Base-by-base conservation (phyloP, 2,329 filamentous ascomycete genomes). In the Dactylellina drechsleri region DNA sequence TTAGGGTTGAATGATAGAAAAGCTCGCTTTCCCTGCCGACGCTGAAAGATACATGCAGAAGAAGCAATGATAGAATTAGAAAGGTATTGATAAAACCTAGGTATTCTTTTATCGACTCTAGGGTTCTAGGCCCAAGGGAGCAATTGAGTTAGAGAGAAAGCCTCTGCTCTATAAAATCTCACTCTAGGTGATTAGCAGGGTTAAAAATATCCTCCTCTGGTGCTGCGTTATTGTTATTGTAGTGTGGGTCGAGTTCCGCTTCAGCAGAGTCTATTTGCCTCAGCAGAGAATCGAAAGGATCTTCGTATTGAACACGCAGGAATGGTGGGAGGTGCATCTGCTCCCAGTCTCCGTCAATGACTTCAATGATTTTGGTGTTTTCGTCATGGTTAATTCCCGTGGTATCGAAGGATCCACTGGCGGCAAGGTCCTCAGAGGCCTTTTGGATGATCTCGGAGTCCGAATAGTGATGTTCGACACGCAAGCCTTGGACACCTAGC, bases 151-250 rank as follows among this genome's bases (percentile, higher is more conserved):
- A 8, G 5, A 36, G 10, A 36, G 10, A 10, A 36, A 36, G 10
- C 6, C 31, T 36, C 31, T 2, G 10, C 31, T 36, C 31, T 1
- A 10, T 10, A 1, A 36, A 10, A 36, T 8, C 43, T 60, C 47
- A 57, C 18, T 47, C 20, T 16, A 36, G 57, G 50, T 56, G 61
- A 28, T 73, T 73, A 28, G 57, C 60, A 7, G 54, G 49, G 23
- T 73, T 73, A 23, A 73, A 73, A 15, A 73, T 73, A 31, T 73
- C 68, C 13, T 66, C 68, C 26, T 73, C 68, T 7, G 68, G 68
- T 8, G 68, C 60, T 0, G 68, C 68, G 26, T 73, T 60, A n/a
- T 73, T 73, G 18, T 73, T 73, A 26, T 73, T 73, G 26, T 73
- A 73, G 28, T 73, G 60, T 7, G 68, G 68, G 8, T 66, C 60